Conservation (phyloP, 352 stramenopile genomes). For the Globisporangium echinulatum region DNA sequence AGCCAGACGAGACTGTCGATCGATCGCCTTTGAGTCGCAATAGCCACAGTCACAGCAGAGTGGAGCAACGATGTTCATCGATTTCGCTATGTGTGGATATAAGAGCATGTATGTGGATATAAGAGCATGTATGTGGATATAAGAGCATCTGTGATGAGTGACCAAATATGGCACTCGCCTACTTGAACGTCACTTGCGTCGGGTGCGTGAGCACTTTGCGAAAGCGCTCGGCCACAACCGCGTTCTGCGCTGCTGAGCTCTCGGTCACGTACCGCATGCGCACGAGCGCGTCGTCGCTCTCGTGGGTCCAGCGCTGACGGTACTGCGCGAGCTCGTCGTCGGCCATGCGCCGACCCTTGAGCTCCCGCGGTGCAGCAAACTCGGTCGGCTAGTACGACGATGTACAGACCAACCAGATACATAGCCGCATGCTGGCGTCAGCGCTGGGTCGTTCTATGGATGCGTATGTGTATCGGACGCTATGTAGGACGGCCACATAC, state of each 20-base stretch:
- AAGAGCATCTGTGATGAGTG: neutral
- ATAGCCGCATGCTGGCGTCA: too few relatives aligned
- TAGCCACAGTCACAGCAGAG: too few relatives aligned
- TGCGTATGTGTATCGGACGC: too few relatives aligned
- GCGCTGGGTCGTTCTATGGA: too few relatives aligned
- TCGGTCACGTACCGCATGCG: conserved; percentile 59
- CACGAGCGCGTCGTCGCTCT: conserved; percentile 36
- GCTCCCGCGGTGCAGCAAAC: conserved; percentile 55
- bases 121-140: too few relatives aligned
- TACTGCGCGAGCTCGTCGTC: conserved; percentile 52
- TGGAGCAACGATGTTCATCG: too few relatives aligned
- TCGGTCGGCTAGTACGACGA: conserved; percentile 30
- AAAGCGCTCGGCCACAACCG: conserved; percentile 40
- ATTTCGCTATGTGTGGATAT: too few relatives aligned
- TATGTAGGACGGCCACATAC: too few relatives aligned
- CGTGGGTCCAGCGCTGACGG: conserved; percentile 54
- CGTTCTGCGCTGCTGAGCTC: conserved; percentile 33
- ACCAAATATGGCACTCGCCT: neutral
- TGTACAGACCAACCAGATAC: too few relatives aligned
- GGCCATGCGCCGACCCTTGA: conserved; percentile 36
- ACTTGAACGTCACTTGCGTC: conserved; percentile 45
- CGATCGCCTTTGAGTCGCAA: too few relatives aligned
- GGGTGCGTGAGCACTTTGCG: conserved; percentile 56
- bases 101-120: too few relatives aligned
- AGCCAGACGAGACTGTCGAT: too few relatives aligned